Evolutionary conservation across 306 rosid species (phyloP).

Genomic region (Erythrophleum fordii): DNA sequence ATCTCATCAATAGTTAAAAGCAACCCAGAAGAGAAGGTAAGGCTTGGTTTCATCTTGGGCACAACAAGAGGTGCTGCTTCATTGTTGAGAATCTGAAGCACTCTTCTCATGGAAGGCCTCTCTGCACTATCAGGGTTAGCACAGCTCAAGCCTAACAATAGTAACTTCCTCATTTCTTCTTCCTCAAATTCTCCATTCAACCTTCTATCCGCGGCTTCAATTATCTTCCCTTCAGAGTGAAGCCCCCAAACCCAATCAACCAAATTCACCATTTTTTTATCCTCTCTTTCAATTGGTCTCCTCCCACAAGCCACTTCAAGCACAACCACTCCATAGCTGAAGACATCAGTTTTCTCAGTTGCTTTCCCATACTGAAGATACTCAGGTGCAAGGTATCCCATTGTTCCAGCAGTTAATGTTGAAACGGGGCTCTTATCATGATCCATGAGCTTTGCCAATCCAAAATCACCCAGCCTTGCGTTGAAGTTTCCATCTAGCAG

Average conservation of each 20-base stretch:
- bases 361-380: slow-evolving; percentile 83
- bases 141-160: slow-evolving; percentile 43
- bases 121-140: slow-evolving; percentile 18
- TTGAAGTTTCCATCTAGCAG: slow-evolving; percentile 61
- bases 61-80: background rate
- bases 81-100: background rate
- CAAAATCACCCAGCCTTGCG: slow-evolving; percentile 71
- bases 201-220: slow-evolving; percentile 40
- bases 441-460: slow-evolving; percentile 84
- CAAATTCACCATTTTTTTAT: slow-evolving; percentile 40
- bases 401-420: slow-evolving; percentile 75
- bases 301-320: slow-evolving; percentile 53
- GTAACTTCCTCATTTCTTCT: slow-evolving; percentile 35
- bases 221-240: slow-evolving; percentile 42
- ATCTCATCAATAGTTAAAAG: slow-evolving; percentile 48
- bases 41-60: slow-evolving; percentile 36
- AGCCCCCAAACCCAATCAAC: slow-evolving; percentile 50
- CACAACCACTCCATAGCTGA: slow-evolving; percentile 78
- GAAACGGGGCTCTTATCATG: slow-evolving; percentile 85
- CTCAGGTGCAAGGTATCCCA: slow-evolving; percentile 90
- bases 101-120: slow-evolving; percentile 17
- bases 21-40: slow-evolving; percentile 35
- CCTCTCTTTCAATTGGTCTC: slow-evolving; percentile 48
- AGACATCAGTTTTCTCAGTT: slow-evolving; percentile 71
- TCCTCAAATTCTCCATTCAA: slow-evolving; percentile 42